phyloP scores from a whole-genome alignment of 1,284 basidiomycete genomes.

The Meira miltonrushii region DNA sequence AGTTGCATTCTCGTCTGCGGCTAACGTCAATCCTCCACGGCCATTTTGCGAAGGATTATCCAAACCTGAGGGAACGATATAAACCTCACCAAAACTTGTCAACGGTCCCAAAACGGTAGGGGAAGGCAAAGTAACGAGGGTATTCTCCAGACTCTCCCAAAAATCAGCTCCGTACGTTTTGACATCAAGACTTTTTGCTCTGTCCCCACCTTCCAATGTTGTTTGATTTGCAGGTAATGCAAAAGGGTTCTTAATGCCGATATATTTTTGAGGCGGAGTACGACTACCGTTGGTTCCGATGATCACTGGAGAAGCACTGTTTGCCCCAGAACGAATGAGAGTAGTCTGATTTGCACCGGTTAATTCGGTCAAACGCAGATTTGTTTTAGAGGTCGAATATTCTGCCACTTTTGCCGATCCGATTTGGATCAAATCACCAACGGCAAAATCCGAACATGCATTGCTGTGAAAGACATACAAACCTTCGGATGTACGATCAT shows the following conservation, averaged over 20 bases:
- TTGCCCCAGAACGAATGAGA: constrained; percentile 3
- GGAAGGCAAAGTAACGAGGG: no score
- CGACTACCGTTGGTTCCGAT: constrained; percentile 6
- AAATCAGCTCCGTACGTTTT: constrained; percentile 9
- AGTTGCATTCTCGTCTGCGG: constrained; percentile 41
- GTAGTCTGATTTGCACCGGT: constrained; percentile 2
- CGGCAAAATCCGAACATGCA: no score
- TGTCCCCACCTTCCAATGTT: constrained; percentile 5
- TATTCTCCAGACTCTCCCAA: constrained; percentile 23
- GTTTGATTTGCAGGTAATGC: constrained; percentile 12
- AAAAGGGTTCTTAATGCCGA: constrained; percentile 13
- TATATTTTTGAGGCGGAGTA: constrained; percentile 9
- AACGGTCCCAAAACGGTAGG: no score
- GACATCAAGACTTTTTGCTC: not conserved
- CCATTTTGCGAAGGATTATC: constrained; percentile 60
- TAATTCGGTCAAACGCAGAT: constrained; percentile 11
- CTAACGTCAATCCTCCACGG: constrained; percentile 59
- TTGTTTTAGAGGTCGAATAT: constrained; percentile 7
- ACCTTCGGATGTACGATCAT: constrained; percentile 59
- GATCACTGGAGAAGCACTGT: constrained; percentile 1
- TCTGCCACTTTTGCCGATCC: not conserved
- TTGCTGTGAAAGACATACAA: constrained; percentile 55
- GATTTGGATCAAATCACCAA: no score
- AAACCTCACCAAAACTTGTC: constrained; percentile 55
- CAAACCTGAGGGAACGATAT: constrained; percentile 61